A percentile compares a stretch with the other conserved stretches of the same genome.
Conservation (phyloP, 1,284 basidiomycete genomes). For the Golubevia sp. region DNA sequence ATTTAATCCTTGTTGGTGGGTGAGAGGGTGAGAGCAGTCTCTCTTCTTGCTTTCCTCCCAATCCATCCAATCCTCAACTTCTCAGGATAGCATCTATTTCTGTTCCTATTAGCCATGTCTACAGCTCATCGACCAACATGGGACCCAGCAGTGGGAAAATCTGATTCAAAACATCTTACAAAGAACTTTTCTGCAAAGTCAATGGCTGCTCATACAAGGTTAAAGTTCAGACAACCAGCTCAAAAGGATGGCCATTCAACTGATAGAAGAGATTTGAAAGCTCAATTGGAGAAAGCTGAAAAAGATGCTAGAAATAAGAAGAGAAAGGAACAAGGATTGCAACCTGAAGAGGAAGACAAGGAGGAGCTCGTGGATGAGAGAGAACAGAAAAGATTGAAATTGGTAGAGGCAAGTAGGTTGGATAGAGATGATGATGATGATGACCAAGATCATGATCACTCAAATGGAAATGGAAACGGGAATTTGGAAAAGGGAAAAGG, state of each 20-base stretch:
- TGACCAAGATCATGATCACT: not conserved
- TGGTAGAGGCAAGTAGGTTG: constrained; percentile 12
- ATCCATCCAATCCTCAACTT: too few species aligned
- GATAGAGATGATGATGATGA: constrained; percentile 21
- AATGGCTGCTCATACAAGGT: constrained; percentile 42
- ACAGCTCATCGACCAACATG: constrained; percentile 57
- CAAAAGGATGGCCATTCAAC: constrained; percentile 4
- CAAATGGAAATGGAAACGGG: not conserved
- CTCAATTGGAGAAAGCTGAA: constrained; percentile 39
- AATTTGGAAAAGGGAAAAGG: not conserved
- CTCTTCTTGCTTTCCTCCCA: too few species aligned
- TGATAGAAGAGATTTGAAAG: constrained; percentile 35
- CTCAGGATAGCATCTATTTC: too few species aligned
- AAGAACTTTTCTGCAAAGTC: constrained; percentile 14
- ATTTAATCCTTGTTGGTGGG: too few species aligned
- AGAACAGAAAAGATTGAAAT: constrained; percentile 12
- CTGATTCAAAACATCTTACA: constrained; percentile 28
- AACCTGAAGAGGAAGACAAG: constrained; percentile 7
- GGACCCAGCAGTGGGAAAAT: constrained; percentile 39
- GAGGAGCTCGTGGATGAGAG: constrained; percentile 16
- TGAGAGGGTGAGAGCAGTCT: too few species aligned
- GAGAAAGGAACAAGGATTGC: constrained; percentile 16
- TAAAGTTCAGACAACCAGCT: constrained; percentile 50
- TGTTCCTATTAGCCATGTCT: too few species aligned
- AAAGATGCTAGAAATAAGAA: constrained; percentile 23